A percentile compares a stretch with the other conserved stretches of the same genome.
Conservation (phyloP, 306 rosid species). For the Quercus engelmannii region DNA sequence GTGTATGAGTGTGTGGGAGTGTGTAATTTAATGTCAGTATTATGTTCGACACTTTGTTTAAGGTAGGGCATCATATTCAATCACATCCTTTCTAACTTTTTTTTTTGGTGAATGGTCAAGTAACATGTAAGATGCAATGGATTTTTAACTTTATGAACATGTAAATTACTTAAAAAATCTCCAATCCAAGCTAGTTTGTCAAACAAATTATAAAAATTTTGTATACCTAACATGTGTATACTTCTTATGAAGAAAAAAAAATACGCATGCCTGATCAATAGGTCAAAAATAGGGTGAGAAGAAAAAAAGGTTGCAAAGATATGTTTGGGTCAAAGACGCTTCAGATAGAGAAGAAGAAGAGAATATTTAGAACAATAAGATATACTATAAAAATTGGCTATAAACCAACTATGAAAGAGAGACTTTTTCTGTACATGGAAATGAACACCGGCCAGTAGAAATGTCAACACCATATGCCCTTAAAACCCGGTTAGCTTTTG, state of each 20-base stretch:
- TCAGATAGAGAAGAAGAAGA: conserved; percentile 30
- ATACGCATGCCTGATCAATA: conserved; percentile 41
- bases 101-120: not conserved
- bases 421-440: conserved; percentile 12
- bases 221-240: conserved; percentile 51
- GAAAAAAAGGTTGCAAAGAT: conserved; percentile 22
- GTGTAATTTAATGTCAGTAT: not conserved
- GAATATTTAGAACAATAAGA: conserved; percentile 8
- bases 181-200: conserved; percentile 1
- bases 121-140: conserved; percentile 34
- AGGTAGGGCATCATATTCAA: conserved; percentile 30
- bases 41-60: not conserved
- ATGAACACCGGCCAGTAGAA: conserved; percentile 44
- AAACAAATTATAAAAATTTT: conserved; percentile 11
- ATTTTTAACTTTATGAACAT: conserved; percentile 8
- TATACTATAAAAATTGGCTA: conserved; percentile 1
- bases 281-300: conserved; percentile 54
- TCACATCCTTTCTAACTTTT: not conserved
- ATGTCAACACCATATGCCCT: conserved; percentile 52
- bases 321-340: conserved; percentile 80
- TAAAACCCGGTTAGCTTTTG: conserved; percentile 62
- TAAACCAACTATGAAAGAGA: not conserved
- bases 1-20: not conserved
- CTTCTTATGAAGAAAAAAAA: conserved; percentile 39
- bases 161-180: not conserved